Evolutionary conservation across 2,329 filamentous ascomycete species (phyloP), one percentile per base, ranked within the genome.

Genomic region (Harringtonia lauricola): DNA sequence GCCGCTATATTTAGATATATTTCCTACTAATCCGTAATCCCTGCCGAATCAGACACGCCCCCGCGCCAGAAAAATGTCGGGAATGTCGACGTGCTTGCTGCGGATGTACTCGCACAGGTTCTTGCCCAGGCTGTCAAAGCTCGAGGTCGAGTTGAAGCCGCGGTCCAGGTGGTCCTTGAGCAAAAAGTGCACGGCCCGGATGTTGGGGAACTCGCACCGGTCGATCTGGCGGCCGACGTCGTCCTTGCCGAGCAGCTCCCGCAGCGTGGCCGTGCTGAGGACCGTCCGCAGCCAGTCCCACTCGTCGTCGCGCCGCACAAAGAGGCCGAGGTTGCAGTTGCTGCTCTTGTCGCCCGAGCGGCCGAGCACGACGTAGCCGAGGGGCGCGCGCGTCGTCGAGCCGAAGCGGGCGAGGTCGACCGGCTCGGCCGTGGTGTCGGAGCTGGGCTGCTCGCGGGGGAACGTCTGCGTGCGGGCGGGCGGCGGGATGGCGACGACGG

Each of bases 41-140:
- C n/a, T n/a, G n/a, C n/a, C n/a, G n/a, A n/a, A n/a, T n/a, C n/a
- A n/a, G n/a, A n/a, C n/a, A n/a, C n/a, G n/a, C n/a, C 44, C 40
- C 18, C 44, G 44, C 17, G 35, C 12, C 40, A 44, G 31, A 38
- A n/a, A n/a, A n/a, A n/a, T n/a, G n/a, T n/a, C n/a, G n/a, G n/a
- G n/a, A n/a, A n/a, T n/a, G n/a, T n/a, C n/a, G n/a, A n/a, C n/a
- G n/a, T n/a, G n/a, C n/a, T n/a, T n/a, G n/a, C n/a, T n/a, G n/a
- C n/a, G n/a, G n/a, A n/a, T n/a, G n/a, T 67, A 70, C 57, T 71
- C 67, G 14, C 56, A 60, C 31, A 61, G 56, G 19, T 66, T 66
- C 59, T 71, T 71, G 0, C 66, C 68, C 15, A 71, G 51, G 1
- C 61, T 64, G 51, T 71, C 68, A 36, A 68, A 67, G 1, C 59